phyloP scores from a whole-genome alignment of 257 asterid genomes.

The Lycium barbarum region DNA sequence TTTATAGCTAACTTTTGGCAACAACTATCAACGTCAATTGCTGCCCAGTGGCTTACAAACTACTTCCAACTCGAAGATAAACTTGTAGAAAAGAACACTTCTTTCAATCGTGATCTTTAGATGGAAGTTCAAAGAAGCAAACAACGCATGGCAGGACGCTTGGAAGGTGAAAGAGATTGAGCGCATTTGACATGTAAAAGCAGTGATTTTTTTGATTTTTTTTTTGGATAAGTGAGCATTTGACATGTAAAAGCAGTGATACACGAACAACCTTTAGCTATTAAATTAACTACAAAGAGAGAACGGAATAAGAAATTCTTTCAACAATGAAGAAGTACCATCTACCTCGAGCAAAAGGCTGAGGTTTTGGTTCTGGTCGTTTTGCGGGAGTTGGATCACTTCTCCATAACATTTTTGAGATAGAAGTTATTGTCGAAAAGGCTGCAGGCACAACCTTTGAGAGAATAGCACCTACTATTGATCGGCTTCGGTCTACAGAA shows the following conservation, averaged over 20 bases:
- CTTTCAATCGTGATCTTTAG: neutral
- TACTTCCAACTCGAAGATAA: conserved; percentile 6
- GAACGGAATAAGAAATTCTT: neutral
- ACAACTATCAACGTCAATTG: neutral
- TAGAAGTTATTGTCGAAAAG: conserved; percentile 89
- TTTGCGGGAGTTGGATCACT: conserved; percentile 57
- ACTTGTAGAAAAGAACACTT: conserved; percentile 18
- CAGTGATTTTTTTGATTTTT: too few species aligned
- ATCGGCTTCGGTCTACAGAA: conserved; percentile 85
- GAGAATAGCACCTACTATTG: conserved; percentile 92
- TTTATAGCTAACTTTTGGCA: neutral
- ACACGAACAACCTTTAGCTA: neutral
- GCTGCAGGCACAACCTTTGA: conserved; percentile 96
- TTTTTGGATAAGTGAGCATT: too few species aligned
- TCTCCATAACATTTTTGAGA: conserved; percentile 88
- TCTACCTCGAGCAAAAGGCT: conserved; percentile 87
- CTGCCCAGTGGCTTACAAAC: neutral
- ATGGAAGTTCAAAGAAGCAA: neutral
- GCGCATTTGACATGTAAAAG: neutral
- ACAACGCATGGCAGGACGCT: neutral
- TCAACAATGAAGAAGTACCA: conserved; percentile 30
- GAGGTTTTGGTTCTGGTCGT: conserved; percentile 75
- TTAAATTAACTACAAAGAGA: neutral
- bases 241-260: neutral
- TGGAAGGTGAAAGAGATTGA: neutral